Evolutionary conservation across 1,284 basidiomycete species (phyloP).

Genomic region (Malassezia restricta): DNA sequence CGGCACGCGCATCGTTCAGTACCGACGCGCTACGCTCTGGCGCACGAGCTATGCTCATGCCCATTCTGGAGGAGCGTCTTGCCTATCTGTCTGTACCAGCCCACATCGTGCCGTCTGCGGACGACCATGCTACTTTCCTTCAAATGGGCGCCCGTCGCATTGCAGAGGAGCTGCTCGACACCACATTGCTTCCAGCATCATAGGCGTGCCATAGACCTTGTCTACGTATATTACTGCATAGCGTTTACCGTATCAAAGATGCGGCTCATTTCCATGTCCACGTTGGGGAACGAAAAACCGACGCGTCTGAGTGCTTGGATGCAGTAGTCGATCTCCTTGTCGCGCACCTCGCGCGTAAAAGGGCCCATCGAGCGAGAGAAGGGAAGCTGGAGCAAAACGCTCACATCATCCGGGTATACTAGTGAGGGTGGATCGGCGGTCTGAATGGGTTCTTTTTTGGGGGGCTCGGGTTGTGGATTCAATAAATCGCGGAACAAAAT

Average conservation of each 20-base stretch:
- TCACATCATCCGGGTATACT: background rate
- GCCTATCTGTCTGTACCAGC: conserved; percentile 19
- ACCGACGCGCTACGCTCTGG: conserved; percentile 1
- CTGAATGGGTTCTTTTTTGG: background rate
- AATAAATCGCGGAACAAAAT: background rate
- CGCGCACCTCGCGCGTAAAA: conserved; percentile 30
- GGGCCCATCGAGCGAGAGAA: conserved; percentile 17
- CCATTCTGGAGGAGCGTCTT: conserved; percentile 28
- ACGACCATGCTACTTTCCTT: conserved; percentile 26
- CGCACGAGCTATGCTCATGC: conserved; percentile 15
- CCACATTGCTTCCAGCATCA: background rate
- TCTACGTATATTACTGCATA: background rate
- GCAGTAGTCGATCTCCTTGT: conserved; percentile 27
- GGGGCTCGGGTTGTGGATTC: background rate
- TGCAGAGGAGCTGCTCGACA: conserved; percentile 20
- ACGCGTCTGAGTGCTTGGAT: conserved; percentile 35
- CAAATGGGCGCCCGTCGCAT: conserved; percentile 30
- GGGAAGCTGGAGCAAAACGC: background rate
- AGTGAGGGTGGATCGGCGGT: background rate
- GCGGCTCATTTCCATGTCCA: conserved; percentile 31
- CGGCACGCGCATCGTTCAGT: background rate
- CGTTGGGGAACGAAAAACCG: conserved; percentile 34
- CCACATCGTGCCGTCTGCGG: conserved; percentile 19
- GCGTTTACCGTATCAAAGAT: conserved; percentile 26
- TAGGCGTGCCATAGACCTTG: background rate